Evolutionary conservation across 2,329 filamentous ascomycete genomes (phyloP).

Genomic region (Ilyonectria mors-panacis): DNA sequence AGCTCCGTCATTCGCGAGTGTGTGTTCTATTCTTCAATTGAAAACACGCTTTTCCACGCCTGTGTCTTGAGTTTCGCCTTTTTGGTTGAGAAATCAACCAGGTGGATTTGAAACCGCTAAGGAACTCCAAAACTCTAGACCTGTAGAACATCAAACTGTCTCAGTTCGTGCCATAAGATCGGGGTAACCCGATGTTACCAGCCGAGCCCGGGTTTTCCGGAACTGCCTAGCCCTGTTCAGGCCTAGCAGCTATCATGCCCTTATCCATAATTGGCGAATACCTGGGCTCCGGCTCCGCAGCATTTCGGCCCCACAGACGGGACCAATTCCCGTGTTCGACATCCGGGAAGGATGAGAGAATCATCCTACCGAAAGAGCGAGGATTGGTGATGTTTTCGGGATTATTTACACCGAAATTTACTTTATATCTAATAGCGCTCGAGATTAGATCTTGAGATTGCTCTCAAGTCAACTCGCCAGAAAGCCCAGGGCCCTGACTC

Average conservation of each 20-base stretch:
- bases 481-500: neutral
- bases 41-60: too few species aligned
- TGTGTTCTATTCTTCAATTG: too few species aligned
- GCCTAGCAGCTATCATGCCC: neutral
- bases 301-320: neutral
- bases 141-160: neutral
- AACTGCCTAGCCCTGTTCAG: neutral
- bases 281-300: neutral
- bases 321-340: neutral
- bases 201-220: too few species aligned
- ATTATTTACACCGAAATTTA: neutral
- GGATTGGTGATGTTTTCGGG: neutral
- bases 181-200: neutral
- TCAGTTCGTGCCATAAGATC: neutral
- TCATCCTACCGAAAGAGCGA: neutral
- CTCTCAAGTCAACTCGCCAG: neutral
- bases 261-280: neutral
- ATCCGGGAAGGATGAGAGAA: neutral
- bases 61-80: too few species aligned
- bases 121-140: neutral
- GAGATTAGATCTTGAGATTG: neutral
- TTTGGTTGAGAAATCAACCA: too few species aligned
- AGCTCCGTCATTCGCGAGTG: too few species aligned
- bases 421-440: neutral
- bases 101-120: neutral